Evolutionary conservation across 2,329 filamentous ascomycete species (phyloP), one percentile per base, ranked within the genome.

Genomic region (Aspergillus tamarii): DNA sequence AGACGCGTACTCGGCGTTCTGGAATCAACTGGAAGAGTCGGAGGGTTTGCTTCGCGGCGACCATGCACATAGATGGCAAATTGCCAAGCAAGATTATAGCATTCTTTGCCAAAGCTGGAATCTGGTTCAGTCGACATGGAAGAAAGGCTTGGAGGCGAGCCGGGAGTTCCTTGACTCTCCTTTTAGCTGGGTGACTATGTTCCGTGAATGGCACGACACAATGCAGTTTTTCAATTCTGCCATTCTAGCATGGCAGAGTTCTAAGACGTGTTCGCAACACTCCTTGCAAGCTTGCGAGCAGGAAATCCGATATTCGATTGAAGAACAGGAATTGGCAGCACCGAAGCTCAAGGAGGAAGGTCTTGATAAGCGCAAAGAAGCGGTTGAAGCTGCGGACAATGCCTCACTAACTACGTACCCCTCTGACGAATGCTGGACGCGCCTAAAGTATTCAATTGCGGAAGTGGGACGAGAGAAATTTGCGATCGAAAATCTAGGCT

Each of bases 11-110:
- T 26, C 12, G 21, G 12, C 6, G 2, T 14, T 16, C 45, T 26
- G 5, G 12, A 0, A 7, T 0, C 23, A 4, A 16, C 2, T 26
- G 12, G 6, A 14, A 14, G 21, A 14, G 11, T 7, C 10, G 0
- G 10, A 26, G 21, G 2, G 1, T 4, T 12, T n/a, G 11, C 21
- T 23, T 7, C 4, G 10, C 4, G 4, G 1, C 1, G 11, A 14
- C 21, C 1, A 23, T 26, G 2, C n/a, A 14, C 1, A 2, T 5
- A 46, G 5, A 21, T 7, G 21, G 43, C 9, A 8, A 14, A 8
- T 9, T 26, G 23, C 21, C 12, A 19, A 4, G 0, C 45, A 10
- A 26, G 45, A 48, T 19, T 7, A 28, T 28, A 23, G 28, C 6
- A 26, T 7, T 9, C 1, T 48, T 0, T 4, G 2, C 6, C 5